Conservation (phyloP, 2,329 filamentous ascomycete species). For the Thermomyces lanuginosus region DNA sequence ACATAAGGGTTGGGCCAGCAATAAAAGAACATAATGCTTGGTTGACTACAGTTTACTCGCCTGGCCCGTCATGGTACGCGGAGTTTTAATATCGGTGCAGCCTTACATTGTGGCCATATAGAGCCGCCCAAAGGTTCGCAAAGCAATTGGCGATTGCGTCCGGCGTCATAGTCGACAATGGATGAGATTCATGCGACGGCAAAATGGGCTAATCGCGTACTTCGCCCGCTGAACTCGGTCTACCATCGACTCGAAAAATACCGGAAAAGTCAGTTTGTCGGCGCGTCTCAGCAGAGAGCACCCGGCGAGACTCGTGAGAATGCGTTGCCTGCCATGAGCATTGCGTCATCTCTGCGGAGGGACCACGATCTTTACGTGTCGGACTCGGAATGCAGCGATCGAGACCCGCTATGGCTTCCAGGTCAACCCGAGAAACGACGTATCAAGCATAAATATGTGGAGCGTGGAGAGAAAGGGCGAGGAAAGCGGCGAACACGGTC, state of each 20-base stretch:
- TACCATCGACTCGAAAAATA: conserved; percentile 27
- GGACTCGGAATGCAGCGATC: conserved; percentile 19
- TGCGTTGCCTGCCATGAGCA: conserved; percentile 2
- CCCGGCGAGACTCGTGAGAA: conserved; percentile 6
- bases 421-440: conserved; percentile 18
- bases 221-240: conserved; percentile 26
- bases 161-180: too few relatives aligned
- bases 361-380: conserved; percentile 8
- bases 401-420: conserved; percentile 27
- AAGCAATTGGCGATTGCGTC: too few relatives aligned
- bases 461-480: conserved; percentile 12
- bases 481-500: conserved; percentile 14
- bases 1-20: too few relatives aligned
- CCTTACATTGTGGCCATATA: too few relatives aligned
- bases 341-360: conserved; percentile 3
- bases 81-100: too few relatives aligned
- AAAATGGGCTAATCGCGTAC: conserved; percentile 28
- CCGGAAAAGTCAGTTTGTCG: conserved; percentile 17
- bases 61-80: too few relatives aligned
- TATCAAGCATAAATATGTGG: conserved; percentile 23
- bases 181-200: conserved; percentile 24
- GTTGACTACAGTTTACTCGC: too few relatives aligned
- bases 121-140: too few relatives aligned
- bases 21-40: too few relatives aligned
- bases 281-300: conserved; percentile 11